Evolutionary conservation across 768 basidiomycete genomes (phyloP).

Genomic region (Boletus vermiculosoides): DNA sequence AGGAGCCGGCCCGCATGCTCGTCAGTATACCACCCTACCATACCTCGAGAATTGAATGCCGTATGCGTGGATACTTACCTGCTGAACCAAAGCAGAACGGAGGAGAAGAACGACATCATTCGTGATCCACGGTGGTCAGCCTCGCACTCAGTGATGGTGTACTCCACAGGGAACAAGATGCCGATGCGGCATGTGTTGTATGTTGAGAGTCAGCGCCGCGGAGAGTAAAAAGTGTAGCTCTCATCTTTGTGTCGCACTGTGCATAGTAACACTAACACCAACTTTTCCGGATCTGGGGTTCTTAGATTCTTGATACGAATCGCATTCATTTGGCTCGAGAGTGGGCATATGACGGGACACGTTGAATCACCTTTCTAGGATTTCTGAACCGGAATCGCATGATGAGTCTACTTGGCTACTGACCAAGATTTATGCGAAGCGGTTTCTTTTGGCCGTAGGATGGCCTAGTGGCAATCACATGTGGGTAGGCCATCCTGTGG

Average conservation of each 20-base stretch:
- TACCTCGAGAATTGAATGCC: neutral
- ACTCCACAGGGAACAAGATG: neutral
- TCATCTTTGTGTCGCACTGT: neutral
- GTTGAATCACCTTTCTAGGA: neutral
- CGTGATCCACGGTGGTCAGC: neutral
- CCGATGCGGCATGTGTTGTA: neutral
- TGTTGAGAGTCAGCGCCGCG: conserved; percentile 8
- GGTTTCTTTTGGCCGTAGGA: neutral
- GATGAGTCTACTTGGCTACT: neutral
- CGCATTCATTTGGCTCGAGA: no score
- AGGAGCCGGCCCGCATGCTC: neutral
- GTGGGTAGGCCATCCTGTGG: neutral
- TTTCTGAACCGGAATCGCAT: no score
- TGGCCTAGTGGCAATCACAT: conserved; percentile 10
- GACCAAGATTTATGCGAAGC: neutral
- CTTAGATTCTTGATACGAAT: no score
- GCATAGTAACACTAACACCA: no score
- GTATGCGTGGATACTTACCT: conserved; percentile 33
- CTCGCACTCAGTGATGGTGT: neutral
- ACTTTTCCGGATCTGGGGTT: no score
- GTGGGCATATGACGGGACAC: neutral
- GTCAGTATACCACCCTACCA: neutral
- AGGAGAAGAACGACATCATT: conserved; percentile 49
- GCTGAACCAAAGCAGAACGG: conserved; percentile 57
- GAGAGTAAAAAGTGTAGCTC: conserved; percentile 14